A percentile compares a stretch with the other conserved stretches of the same genome.
Conservation (phyloP, 2,329 filamentous ascomycete species). For the Huntiella omanensis region DNA sequence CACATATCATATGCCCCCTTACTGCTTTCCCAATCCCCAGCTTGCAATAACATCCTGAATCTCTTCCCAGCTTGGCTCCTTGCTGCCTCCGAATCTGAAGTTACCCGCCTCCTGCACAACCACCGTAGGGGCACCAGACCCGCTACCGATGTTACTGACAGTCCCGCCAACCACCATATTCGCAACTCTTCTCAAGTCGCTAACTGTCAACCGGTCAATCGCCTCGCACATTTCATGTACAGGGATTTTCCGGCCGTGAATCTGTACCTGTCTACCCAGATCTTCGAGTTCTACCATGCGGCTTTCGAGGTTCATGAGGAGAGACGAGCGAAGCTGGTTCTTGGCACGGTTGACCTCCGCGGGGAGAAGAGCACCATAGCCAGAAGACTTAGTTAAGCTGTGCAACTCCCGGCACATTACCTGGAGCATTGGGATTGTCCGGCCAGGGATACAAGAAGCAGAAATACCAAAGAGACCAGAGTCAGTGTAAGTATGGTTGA, state of each 20-base stretch:
- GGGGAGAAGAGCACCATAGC: constrained; percentile 51
- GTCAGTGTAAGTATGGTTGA: constrained; percentile 96
- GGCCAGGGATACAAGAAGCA: constrained; percentile 61
- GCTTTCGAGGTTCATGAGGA: constrained; percentile 95
- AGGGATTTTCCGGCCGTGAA: constrained; percentile 83
- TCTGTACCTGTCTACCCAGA: constrained; percentile 82
- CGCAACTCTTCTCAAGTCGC: constrained; percentile 69
- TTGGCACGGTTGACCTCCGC: constrained; percentile 81
- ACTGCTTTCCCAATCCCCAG: constrained; percentile 44
- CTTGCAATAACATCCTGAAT: constrained; percentile 71
- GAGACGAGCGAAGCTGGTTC: constrained; percentile 77
- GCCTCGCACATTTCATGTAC: constrained; percentile 81
- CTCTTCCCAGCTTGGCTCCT: constrained; percentile 63
- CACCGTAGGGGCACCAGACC: constrained; percentile 80
- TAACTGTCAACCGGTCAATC: constrained; percentile 65
- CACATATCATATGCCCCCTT: not conserved
- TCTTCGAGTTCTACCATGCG: constrained; percentile 97
- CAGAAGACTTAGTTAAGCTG: constrained; percentile 54
- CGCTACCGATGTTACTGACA: constrained; percentile 54
- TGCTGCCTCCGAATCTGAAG: constrained; percentile 26
- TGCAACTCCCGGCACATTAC: constrained; percentile 86
- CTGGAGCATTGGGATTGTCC: constrained; percentile 70
- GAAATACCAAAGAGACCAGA: constrained; percentile 89
- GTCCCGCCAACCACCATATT: constrained; percentile 56
- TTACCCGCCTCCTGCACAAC: constrained; percentile 82